A percentile compares a stretch with the other conserved stretches of the same genome.
Conservation (phyloP, 352 stramenopile species). For the Phytophthora cryptogea region DNA sequence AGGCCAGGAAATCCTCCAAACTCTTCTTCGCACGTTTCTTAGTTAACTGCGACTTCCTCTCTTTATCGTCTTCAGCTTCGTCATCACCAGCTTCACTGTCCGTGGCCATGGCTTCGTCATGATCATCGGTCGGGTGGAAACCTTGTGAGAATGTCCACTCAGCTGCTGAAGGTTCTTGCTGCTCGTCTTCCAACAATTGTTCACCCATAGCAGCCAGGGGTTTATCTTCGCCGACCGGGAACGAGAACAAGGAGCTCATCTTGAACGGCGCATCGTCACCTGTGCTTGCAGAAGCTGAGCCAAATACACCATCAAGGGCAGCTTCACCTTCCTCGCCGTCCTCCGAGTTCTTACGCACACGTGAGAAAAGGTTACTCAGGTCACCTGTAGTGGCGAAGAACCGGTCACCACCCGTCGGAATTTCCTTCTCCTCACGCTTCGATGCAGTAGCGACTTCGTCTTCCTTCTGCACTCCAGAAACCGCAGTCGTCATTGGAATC, state of each 20-base stretch:
- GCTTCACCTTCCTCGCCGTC: slow-evolving; percentile 77
- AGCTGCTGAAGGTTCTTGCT: slow-evolving; percentile 21
- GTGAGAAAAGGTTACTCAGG: slow-evolving; percentile 72
- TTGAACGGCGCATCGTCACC: slow-evolving; percentile 50
- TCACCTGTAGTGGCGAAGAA: slow-evolving; percentile 70
- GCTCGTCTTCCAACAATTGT: slow-evolving; percentile 52
- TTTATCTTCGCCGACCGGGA: slow-evolving; percentile 57
- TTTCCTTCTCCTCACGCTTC: slow-evolving; percentile 49
- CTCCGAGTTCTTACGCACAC: slow-evolving; percentile 84
- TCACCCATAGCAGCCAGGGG: slow-evolving; percentile 50
- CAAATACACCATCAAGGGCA: slow-evolving; percentile 73
- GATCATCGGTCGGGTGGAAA: slow-evolving; percentile 23
- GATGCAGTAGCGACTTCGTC: slow-evolving; percentile 8
- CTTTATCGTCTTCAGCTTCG: slow-evolving; percentile 18
- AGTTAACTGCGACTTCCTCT: slow-evolving; percentile 16
- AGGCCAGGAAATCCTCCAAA: slow-evolving; percentile 68
- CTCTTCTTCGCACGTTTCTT: slow-evolving; percentile 47
- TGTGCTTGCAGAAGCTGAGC: slow-evolving; percentile 14
- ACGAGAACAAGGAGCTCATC: slow-evolving; percentile 74
- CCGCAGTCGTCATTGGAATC: slow-evolving; percentile 37
- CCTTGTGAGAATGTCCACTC: slow-evolving; percentile 31
- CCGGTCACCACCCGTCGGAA: slow-evolving; percentile 61
- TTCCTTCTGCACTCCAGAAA: slow-evolving; percentile 27
- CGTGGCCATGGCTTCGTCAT: slow-evolving; percentile 38
- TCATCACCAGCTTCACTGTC: slow-evolving; percentile 47